Conservation (phyloP, 129 eudicot species). For the Flaveria ramosissima region DNA sequence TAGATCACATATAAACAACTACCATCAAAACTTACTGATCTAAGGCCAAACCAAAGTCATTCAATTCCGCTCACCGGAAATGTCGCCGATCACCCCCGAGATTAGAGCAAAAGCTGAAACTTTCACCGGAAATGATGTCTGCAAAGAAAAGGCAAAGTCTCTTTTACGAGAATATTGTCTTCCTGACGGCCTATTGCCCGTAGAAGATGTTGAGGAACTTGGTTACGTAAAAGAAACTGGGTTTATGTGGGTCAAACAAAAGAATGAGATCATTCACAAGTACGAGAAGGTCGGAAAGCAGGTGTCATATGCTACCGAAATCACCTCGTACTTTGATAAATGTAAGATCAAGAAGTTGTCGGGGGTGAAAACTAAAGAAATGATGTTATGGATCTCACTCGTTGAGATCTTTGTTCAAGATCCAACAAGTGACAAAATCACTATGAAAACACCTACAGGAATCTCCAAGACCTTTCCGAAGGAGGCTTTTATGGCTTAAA, state of each 20-base stretch:
- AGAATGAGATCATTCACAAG: conserved; percentile 55
- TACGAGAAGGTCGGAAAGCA: conserved; percentile 51
- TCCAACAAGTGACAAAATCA: conserved; percentile 45
- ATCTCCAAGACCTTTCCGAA: conserved; percentile 43
- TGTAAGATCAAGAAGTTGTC: conserved; percentile 55
- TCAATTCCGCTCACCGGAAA: neutral
- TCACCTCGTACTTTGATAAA: conserved; percentile 44
- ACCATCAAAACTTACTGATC: neutral
- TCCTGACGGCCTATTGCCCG: conserved; percentile 64
- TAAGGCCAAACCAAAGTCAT: neutral
- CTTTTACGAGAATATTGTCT: conserved; percentile 49
- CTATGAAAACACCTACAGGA: conserved; percentile 53
- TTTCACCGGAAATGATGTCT: conserved; percentile 44
- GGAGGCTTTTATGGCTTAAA: conserved; percentile 36
- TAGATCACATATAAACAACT: conserved; percentile 5
- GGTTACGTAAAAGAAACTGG: conserved; percentile 63
- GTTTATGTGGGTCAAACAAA: conserved; percentile 60
- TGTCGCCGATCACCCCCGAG: conserved; percentile 61
- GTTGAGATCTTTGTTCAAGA: conserved; percentile 43
- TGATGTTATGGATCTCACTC: conserved; percentile 51
- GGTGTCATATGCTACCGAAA: conserved; percentile 53
- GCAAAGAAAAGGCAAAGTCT: conserved; percentile 39
- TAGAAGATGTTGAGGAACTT: conserved; percentile 50
- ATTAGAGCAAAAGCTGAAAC: conserved; percentile 49
- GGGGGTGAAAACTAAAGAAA: conserved; percentile 64